phyloP scores from a whole-genome alignment of 768 basidiomycete genomes.

The Phylloporus rhodoxanthus region DNA sequence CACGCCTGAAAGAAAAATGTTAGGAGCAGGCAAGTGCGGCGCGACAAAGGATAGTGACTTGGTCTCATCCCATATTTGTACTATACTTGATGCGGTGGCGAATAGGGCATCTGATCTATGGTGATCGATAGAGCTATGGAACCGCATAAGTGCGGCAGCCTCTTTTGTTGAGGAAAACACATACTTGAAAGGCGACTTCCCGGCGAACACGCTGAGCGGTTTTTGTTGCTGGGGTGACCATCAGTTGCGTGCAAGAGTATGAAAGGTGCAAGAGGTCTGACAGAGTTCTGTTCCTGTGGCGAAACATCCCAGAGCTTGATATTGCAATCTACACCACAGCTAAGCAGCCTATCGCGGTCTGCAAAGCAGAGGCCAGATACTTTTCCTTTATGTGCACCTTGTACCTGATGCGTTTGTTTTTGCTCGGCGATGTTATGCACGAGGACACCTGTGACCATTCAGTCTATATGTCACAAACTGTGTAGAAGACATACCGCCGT shows the following conservation, averaged over 20 bases:
- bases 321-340: conserved; percentile 77
- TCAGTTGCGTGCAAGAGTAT: neutral
- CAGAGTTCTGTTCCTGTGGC: conserved; percentile 34
- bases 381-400: conserved; percentile 78
- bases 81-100: conserved; percentile 86
- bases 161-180: conserved; percentile 15
- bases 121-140: conserved; percentile 81
- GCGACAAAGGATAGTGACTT: conserved; percentile 43
- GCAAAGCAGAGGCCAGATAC: conserved; percentile 78
- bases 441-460: conserved; percentile 57
- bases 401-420: conserved; percentile 49
- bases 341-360: conserved; percentile 55
- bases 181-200: conserved; percentile 89
- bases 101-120: conserved; percentile 86
- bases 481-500: conserved; percentile 66
- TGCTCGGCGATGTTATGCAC: conserved; percentile 72
- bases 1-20: conserved; percentile 50
- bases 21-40: neutral
- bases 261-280: conserved; percentile 20
- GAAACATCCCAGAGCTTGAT: conserved; percentile 74
- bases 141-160: neutral
- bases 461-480: neutral
- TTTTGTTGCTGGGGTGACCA: conserved; percentile 30
- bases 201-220: conserved; percentile 75
- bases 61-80: conserved; percentile 98